These are phyloP conservation scores for Saturnispora diversa DNA, from an alignment of 805 yeast genomes.

Conservation along the genomic window DNA sequence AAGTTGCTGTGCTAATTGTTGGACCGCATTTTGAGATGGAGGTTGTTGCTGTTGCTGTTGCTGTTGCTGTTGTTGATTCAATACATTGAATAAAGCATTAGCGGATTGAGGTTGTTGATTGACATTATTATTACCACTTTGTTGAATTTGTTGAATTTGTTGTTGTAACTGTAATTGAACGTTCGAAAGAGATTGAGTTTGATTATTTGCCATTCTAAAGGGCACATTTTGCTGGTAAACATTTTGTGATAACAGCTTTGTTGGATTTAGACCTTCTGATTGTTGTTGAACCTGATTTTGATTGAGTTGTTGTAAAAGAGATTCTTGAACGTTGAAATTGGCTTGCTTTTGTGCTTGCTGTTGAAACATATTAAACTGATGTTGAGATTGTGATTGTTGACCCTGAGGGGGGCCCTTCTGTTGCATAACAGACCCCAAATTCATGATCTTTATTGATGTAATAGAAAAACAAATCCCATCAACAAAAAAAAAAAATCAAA, in stretches of 20 bases:
- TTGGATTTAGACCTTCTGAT: conserved; percentile 27
- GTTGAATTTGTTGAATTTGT: conserved; percentile 11
- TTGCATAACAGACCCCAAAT: conserved; percentile 2
- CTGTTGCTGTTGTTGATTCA: conserved; percentile 11
- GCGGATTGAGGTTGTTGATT: conserved; percentile 1
- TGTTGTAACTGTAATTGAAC: conserved; percentile 11
- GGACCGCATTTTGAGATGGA: conserved; percentile 18
- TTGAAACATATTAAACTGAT: conserved; percentile 8
- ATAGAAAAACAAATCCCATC: too few species aligned
- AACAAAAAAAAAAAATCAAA: too few species aligned
- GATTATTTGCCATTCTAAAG: conserved; percentile 8
- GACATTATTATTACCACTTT: neutral
- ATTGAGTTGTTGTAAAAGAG: conserved; percentile 4
- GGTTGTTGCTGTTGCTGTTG: conserved; percentile 11
- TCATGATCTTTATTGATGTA: too few species aligned
- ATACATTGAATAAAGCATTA: neutral
- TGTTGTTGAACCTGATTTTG: conserved; percentile 15
- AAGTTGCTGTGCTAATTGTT: conserved; percentile 21
- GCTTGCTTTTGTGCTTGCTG: conserved; percentile 20
- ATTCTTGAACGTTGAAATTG: conserved; percentile 6
- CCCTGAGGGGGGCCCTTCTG: conserved; percentile 9
- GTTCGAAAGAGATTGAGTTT: conserved; percentile 4
- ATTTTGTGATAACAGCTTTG: conserved; percentile 34
- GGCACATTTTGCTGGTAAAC: conserved; percentile 25
- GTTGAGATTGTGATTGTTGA: conserved; percentile 4